phyloP scores from a whole-genome alignment of 352 stramenopile genomes.

The Aphanomyces astaci region DNA sequence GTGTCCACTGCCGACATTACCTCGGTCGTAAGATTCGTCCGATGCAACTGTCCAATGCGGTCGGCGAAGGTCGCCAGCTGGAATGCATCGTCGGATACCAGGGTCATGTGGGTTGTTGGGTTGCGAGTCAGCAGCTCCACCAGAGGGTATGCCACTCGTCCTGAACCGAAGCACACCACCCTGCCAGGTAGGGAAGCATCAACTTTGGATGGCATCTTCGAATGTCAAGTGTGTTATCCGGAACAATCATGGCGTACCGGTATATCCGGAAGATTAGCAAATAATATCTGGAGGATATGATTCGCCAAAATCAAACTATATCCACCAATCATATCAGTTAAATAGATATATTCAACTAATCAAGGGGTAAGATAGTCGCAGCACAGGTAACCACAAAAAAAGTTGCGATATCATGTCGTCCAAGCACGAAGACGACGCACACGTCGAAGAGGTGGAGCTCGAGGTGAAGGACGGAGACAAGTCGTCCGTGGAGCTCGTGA shows the following conservation, averaged over 20 bases:
- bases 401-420: not conserved
- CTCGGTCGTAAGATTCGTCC: conserved; percentile 11
- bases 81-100: conserved; percentile 27
- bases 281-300: not conserved
- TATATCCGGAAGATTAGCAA: not conserved
- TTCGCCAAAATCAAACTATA: not conserved
- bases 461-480: conserved; percentile 16
- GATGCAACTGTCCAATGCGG: conserved; percentile 23
- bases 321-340: no score
- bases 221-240: not conserved
- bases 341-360: not conserved
- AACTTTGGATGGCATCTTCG: not conserved
- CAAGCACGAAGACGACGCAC: not conserved
- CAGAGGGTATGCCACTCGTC: conserved; percentile 35
- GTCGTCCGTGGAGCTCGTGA: conserved; percentile 13
- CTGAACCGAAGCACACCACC: conserved; percentile 44
- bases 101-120: conserved; percentile 22
- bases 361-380: no score
- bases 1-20: conserved; percentile 28
- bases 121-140: conserved; percentile 35
- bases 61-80: conserved; percentile 30
- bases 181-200: not conserved
- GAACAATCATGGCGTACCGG: not conserved
- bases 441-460: conserved; percentile 17
- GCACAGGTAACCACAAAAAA: no score